Conservation (phyloP, 1,284 basidiomycete species). For the Apiotrichum brassicae region DNA sequence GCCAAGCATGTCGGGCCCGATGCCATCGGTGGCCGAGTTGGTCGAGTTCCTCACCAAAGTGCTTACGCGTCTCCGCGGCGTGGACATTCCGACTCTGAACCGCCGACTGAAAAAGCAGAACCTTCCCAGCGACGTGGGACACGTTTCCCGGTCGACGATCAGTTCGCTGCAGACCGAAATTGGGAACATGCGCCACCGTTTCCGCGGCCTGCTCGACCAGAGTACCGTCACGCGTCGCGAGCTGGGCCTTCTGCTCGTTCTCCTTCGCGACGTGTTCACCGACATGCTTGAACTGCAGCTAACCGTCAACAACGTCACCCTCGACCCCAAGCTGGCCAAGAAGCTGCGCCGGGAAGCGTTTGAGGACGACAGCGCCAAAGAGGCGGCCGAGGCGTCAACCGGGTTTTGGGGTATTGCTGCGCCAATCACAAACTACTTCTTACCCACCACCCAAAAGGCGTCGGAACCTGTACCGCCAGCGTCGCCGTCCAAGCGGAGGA, state of each 20-base stretch:
- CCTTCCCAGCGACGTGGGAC: slow-evolving; percentile 72
- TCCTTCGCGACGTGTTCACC: slow-evolving; percentile 75
- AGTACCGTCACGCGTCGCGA: slow-evolving; percentile 71
- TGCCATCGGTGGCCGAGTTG: neutral
- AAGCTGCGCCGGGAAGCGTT: slow-evolving; percentile 60
- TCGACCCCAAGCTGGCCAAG: slow-evolving; percentile 71
- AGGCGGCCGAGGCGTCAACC: slow-evolving; percentile 32
- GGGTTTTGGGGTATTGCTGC: slow-evolving; percentile 57
- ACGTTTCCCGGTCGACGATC: slow-evolving; percentile 79
- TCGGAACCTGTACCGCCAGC: slow-evolving; percentile 8
- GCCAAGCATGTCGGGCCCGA: neutral
- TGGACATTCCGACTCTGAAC: slow-evolving; percentile 81
- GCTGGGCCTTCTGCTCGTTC: slow-evolving; percentile 71
- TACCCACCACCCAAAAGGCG: slow-evolving; percentile 28
- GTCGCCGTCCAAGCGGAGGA: slow-evolving; percentile 1
- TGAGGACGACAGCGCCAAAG: slow-evolving; percentile 39
- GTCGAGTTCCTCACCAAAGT: slow-evolving; percentile 57
- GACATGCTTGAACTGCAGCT: slow-evolving; percentile 78
- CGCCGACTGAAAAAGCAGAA: slow-evolving; percentile 87
- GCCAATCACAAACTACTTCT: slow-evolving; percentile 45
- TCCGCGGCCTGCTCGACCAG: slow-evolving; percentile 57
- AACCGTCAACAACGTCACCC: slow-evolving; percentile 79
- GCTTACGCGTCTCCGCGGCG: slow-evolving; percentile 63
- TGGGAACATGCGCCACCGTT: slow-evolving; percentile 63
- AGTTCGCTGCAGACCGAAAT: slow-evolving; percentile 68